Evolutionary conservation across 805 yeast genomes (phyloP), one percentile per base, ranked within the genome.

Genomic region (Saccharomycopsis fermentans): DNA sequence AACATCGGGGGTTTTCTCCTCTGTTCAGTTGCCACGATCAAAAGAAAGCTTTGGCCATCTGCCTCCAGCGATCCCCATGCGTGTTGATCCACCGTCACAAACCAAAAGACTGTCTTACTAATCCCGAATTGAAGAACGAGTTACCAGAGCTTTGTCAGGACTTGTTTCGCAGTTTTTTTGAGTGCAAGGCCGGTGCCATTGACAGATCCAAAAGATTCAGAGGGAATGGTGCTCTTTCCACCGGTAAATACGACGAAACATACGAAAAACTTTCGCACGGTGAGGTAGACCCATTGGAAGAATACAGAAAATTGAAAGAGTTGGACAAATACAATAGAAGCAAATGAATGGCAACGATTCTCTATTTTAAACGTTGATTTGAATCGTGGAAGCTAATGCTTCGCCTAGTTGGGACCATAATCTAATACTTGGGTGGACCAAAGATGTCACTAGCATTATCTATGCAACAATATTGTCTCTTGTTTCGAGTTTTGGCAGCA

Each of bases 1-100:
- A 11, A 32, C 35, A 32, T 9, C 14, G 12, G 9, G 35, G 12
- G 9, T 14, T 32, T 32, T 32, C 12, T 6, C 3, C 35, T 34
- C 4, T 3, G 21, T 54, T 27, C 37, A 90, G 96, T 77, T 92
- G 99, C 71, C 86, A 87, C 67, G 99, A 92, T 71, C 95, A 92
- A 69, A 82, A 91, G 67, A 90, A 82, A 65, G 96, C 96, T n/a
- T 88, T 94, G 59, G 98, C 98, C 9, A 84, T 92, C 21, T 92
- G 99, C 70, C 78, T 92, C 54, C 99, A 92, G 70, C 81, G 97
- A 67, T 90, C 97, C 4, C 98, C 98, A 16, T 92, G 99, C 71
- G 99, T 92, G 55, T 77, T 92, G 74, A 79, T 92, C 24, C 88
- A 94, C 62, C 78, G 99, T 63, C 79, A 94, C 71, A 88, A 88